Base-by-base conservation (phyloP, 495 filamentous ascomycete genomes). In the Bacidia rubella region DNA sequence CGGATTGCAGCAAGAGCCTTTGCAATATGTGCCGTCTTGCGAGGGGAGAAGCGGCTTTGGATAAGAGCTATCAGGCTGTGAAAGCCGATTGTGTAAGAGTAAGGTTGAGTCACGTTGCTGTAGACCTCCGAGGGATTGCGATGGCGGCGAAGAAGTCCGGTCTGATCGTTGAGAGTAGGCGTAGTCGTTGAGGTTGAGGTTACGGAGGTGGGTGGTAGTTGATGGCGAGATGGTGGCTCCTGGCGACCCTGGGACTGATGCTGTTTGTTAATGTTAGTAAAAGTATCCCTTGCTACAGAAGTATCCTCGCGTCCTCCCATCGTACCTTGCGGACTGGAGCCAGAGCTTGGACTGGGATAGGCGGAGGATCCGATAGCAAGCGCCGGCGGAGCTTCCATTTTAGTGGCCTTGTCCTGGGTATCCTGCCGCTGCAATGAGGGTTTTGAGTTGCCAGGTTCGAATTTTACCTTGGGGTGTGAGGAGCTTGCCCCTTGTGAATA, bases 1-100 rank as follows among this genome's bases (percentile, higher is more conserved):
- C 92, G 85, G 57, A 95, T 93, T 40, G 82, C 84, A 9, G 87
- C 83, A 53, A 98, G 77, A 11, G 89, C 80, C 66, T 87, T 86
- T 52, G 86, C 88, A 54, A 96, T 90, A 41, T 82, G 81, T 44
- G 86, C 62, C 2, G 79, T 80, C 60, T 85, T 83, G 32, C 77
- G 75, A 4, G 72, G 72, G 3, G 70, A 60, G 62, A 94, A 94
- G 10, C 90, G 83, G 21, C 77, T 77, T 62, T 86, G 79, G 11
- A 97, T 74, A 56, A 86, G 81, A n/a, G 77, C 77, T 50, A 85
- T 89, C 43, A 98, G 74, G 53, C 80, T 83, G 70, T 98, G 92
- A 67, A 95, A 96, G 40, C 87, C 86, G 50, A 73, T 78, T 1
- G 87, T 87, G 62, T 98, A 96, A 9, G 85, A 78, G 62, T 97